Percentiles rank a stretch among this genome's conserved stretches.
phyloP scores from a whole-genome alignment of 257 asterid genomes.

The Solanum clarkiae region DNA sequence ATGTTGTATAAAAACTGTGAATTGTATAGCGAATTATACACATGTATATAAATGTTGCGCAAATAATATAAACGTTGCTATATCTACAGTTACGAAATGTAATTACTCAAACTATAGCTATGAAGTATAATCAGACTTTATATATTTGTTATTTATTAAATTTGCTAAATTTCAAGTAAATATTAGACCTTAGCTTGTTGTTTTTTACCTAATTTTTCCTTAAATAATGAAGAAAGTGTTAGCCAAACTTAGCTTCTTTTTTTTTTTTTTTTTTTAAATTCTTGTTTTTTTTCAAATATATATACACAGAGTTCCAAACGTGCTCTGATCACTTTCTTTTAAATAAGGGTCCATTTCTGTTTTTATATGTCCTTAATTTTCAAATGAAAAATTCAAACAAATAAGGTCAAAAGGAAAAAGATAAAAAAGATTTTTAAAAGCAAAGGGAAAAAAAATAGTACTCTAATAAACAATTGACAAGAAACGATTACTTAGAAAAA shows the following conservation, averaged over 20 bases:
- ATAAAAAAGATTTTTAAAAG: not conserved
- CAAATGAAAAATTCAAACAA: not conserved
- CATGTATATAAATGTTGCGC: too few species aligned
- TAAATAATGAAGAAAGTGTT: not conserved
- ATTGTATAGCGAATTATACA: too few species aligned
- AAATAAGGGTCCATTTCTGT: not conserved
- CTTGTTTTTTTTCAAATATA: not conserved
- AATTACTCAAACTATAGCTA: too few species aligned
- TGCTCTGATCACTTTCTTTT: not conserved
- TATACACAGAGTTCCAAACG: not conserved
- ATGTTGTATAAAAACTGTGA: too few species aligned
- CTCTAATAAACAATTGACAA: not conserved
- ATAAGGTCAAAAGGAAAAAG: not conserved
- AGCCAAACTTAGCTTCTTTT: not conserved
- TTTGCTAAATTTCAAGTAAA: not conserved
- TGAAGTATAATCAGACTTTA: too few species aligned
- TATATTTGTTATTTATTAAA: too few species aligned
- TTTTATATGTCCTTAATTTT: not conserved
- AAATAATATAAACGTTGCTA: too few species aligned
- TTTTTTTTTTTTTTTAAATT: not conserved
- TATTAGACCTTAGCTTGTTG: not conserved
- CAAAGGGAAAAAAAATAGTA: not conserved
- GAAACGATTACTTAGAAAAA: not conserved
- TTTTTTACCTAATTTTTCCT: not conserved
- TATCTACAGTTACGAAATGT: too few species aligned